A percentile compares a stretch with the other conserved stretches of the same genome.
Conservation (phyloP, 176 grass and related monocot genomes). For the Olyra latifolia region DNA sequence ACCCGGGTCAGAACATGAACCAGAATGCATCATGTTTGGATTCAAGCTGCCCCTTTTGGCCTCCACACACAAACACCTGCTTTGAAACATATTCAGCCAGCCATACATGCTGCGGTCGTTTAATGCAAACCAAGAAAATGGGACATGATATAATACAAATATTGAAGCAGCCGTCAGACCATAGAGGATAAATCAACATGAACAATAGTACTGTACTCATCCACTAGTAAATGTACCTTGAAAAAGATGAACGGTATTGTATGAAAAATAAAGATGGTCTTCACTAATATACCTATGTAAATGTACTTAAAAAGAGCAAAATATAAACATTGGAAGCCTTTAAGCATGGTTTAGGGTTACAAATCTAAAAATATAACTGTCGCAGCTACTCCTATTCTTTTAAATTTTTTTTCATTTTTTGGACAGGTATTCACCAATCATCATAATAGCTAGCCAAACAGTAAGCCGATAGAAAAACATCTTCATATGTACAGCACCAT, state of each 20-base stretch:
- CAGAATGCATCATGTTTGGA: too few relatives aligned
- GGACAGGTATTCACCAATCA: background rate
- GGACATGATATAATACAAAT: background rate
- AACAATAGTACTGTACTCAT: too few relatives aligned
- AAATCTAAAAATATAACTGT: background rate
- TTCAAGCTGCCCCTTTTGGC: too few relatives aligned
- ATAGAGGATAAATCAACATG: background rate
- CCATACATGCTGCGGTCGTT: background rate
- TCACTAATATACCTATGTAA: background rate
- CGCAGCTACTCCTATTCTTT: background rate
- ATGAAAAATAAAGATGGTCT: background rate
- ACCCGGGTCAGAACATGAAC: too few relatives aligned
- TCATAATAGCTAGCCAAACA: constrained; percentile 15
- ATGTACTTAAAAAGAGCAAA: background rate
- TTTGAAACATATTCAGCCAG: background rate
- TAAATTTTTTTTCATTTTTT: background rate
- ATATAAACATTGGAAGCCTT: background rate
- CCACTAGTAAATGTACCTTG: too few relatives aligned
- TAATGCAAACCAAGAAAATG: background rate
- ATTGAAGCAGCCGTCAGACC: background rate
- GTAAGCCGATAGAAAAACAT: background rate
- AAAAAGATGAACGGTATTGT: background rate
- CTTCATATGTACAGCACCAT: constrained; percentile 47
- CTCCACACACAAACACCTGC: background rate
- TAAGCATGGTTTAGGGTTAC: constrained; percentile 18